Evolutionary conservation across 75 land plant species (phyloP), one percentile per base, ranked within the genome.

Genomic region (Pseudotsuga menziesii): DNA sequence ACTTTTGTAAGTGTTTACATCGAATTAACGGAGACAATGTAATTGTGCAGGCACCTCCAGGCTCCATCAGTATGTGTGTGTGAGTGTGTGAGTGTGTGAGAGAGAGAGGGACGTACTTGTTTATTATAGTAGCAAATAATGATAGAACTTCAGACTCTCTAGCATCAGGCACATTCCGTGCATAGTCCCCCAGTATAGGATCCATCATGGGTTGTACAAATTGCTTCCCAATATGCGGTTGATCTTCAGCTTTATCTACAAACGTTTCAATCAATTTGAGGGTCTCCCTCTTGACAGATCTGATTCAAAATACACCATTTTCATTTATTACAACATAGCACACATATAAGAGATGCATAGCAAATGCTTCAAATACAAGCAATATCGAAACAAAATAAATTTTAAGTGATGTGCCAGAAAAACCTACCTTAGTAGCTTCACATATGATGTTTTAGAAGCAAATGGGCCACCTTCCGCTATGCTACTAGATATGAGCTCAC

Each of bases 181-280:
- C 91, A 90, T 97, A 97, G 70, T 97, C 99, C 75, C 89, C 96
- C 74, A 97, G 87, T 62, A 97, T 86, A 55, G 95, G 98, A 79
- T 97, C 99, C 98, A 91, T 94, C 99, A 97, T 97, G 64, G 95
- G 94, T 44, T 94, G 98, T 17, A 97, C 96, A 86, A 97, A 97
- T 71, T 97, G 95, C 67, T 92, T 97, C 12, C 98, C 98, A 63
- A 94, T 89, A 69, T 92, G 83, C 32, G 93, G 89, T 60, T 90
- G 90, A 80, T 93, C 99, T 79, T 97, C 98, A 56, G 98, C 93
- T 79, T 92, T 97, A 78, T 95, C 99, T 74, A 97, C 85, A 77
- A 97, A 97, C 56, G 98, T 97, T 77, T 97, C 98, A 77, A 97
- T 90, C 77, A 97, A 83, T 81, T 94, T 97, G 41, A 97, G 88